A percentile compares a stretch with the other conserved stretches of the same genome.
Conservation (phyloP, 2,329 filamentous ascomycete species). For the Fusarium piperis region DNA sequence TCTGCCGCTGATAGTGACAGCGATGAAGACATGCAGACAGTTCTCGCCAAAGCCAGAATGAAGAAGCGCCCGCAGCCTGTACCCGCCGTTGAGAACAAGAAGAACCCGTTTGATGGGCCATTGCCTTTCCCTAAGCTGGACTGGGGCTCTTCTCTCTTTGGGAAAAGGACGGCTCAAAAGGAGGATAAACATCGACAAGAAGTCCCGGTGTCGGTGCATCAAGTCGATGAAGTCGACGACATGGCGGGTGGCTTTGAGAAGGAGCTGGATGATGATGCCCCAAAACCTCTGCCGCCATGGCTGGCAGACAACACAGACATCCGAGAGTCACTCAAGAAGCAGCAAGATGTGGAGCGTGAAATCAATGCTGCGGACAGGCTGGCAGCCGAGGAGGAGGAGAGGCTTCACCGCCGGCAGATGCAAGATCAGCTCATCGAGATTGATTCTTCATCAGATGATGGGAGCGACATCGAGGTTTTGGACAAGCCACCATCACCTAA, state of each 20-base stretch:
- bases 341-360: conserved; percentile 64
- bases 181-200: conserved; percentile 32
- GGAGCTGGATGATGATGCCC: conserved; percentile 53
- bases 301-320: conserved; percentile 73
- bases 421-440: conserved; percentile 68
- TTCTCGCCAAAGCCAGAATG: conserved; percentile 76
- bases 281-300: conserved; percentile 80
- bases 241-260: conserved; percentile 74
- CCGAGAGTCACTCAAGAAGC: conserved; percentile 68
- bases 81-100: conserved; percentile 60
- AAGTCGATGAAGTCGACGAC: conserved; percentile 52
- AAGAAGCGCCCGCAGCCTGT: conserved; percentile 58
- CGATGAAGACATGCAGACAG: conserved; percentile 82
- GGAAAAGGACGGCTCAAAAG: conserved; percentile 49
- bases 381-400: conserved; percentile 65
- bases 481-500: conserved; percentile 55
- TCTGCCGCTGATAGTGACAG: conserved; percentile 67
- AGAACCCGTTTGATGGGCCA: conserved; percentile 77
- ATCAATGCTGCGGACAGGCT: conserved; percentile 73
- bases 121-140: conserved; percentile 91
- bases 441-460: conserved; percentile 68
- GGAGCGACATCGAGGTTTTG: conserved; percentile 66
- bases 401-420: conserved; percentile 53
- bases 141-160: conserved; percentile 70
- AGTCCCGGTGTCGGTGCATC: background rate